Evolutionary conservation across 2,329 filamentous ascomycete species (phyloP).

Genomic region (Cytospora schulzeri): DNA sequence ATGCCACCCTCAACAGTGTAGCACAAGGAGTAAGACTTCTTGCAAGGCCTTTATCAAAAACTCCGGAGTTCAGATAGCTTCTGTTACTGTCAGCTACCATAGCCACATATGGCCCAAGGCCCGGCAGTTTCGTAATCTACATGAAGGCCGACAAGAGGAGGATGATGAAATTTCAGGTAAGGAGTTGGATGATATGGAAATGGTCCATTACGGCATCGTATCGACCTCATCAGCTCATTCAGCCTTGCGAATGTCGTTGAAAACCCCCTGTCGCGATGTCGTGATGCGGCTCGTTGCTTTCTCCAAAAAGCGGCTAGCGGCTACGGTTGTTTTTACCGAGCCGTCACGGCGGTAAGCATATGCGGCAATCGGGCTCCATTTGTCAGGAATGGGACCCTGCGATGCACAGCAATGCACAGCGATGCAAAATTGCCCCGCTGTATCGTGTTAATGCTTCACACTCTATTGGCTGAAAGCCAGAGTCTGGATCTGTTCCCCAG

Average conservation of each 20-base stretch:
- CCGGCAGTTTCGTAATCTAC: too few species aligned
- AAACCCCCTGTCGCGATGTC: not conserved
- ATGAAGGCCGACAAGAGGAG: too few species aligned
- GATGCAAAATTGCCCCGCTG: slow-evolving; percentile 8
- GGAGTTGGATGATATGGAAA: too few species aligned
- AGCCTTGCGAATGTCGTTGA: not conserved
- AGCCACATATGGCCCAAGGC: too few species aligned
- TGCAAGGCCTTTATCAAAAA: too few species aligned
- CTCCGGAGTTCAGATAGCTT: too few species aligned
- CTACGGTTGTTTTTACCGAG: not conserved
- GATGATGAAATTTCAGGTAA: too few species aligned
- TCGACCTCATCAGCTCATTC: too few species aligned
- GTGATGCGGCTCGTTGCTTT: not conserved
- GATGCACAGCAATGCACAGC: not conserved
- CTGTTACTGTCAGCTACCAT: too few species aligned
- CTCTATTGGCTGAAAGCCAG: slow-evolving; percentile 19
- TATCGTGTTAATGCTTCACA: slow-evolving; percentile 25
- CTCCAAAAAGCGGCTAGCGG: not conserved
- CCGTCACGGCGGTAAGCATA: slow-evolving; percentile 35
- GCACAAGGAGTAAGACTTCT: too few species aligned
- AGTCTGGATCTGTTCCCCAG: slow-evolving; percentile 23
- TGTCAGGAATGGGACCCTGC: slow-evolving; percentile 21
- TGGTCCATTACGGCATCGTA: too few species aligned
- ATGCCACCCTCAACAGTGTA: too few species aligned
- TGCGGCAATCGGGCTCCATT: slow-evolving; percentile 25